Percentiles rank a stretch among this genome's conserved stretches.
Evolutionary conservation across 257 asterid species (phyloP).

Genomic region (Datura wrightii): DNA sequence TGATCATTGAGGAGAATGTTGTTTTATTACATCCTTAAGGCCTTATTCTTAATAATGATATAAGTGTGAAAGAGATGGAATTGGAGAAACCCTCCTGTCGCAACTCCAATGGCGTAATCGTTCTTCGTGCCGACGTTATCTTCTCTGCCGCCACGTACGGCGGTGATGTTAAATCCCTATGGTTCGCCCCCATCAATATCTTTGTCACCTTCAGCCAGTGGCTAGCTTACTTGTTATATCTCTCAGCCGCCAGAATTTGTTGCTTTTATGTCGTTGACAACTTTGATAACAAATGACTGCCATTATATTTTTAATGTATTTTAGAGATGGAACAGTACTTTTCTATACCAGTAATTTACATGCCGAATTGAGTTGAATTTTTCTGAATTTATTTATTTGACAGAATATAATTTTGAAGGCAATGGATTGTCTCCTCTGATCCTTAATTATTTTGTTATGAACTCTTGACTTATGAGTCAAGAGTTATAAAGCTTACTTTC

Average conservation of each 20-base stretch:
- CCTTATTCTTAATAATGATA: too few species aligned
- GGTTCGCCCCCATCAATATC: constrained; percentile 31
- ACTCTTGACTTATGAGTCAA: too few species aligned
- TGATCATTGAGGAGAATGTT: too few species aligned
- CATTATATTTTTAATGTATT: too few species aligned
- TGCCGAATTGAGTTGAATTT: neutral
- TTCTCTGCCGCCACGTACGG: constrained; percentile 44
- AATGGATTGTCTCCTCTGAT: too few species aligned
- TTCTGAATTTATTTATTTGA: neutral
- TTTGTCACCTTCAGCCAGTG: constrained; percentile 42
- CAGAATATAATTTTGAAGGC: neutral
- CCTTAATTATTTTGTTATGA: neutral
- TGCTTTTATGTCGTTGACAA: constrained; percentile 37
- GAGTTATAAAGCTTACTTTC: neutral
- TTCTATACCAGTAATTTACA: neutral
- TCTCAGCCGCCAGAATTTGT: constrained; percentile 32
- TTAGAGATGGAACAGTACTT: too few species aligned
- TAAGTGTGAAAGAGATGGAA: too few species aligned
- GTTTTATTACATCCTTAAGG: too few species aligned
- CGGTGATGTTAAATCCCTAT: constrained; percentile 28
- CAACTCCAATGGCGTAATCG: constrained; percentile 51
- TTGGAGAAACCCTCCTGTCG: neutral
- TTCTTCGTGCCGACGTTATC: constrained; percentile 47
- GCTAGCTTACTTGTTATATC: constrained; percentile 35
- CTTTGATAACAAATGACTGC: too few species aligned